Evolutionary conservation across 306 rosid genomes (phyloP).

Genomic region (Canavalia ensiformis): DNA sequence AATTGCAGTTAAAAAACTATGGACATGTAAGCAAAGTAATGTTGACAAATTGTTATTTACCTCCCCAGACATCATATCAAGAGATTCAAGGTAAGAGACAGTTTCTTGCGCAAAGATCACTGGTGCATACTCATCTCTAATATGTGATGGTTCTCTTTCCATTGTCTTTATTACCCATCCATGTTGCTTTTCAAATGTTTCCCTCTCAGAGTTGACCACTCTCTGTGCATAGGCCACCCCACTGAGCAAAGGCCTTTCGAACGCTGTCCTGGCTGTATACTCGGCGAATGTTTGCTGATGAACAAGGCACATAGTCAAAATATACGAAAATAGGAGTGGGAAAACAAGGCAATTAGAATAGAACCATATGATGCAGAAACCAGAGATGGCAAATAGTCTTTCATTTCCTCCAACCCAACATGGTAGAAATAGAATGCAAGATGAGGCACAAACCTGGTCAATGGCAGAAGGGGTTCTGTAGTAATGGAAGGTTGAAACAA

Average conservation of each 20-base stretch:
- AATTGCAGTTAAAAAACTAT: background rate
- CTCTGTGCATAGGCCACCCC: constrained; percentile 98
- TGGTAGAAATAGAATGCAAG: background rate
- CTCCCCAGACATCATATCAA: constrained; percentile 99
- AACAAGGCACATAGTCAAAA: constrained; percentile 25
- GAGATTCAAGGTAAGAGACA: constrained; percentile 83
- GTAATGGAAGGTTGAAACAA: constrained; percentile 95
- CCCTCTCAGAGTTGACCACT: constrained; percentile 82
- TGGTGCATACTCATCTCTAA: constrained; percentile 95
- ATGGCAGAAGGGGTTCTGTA: constrained; percentile 91
- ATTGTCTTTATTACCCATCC: constrained; percentile 95
- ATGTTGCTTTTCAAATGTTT: constrained; percentile 77
- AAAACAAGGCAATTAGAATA: background rate
- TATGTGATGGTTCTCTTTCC: constrained; percentile 80
- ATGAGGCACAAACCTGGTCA: constrained; percentile 82
- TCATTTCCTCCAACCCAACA: background rate
- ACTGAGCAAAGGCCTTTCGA: constrained; percentile 93
- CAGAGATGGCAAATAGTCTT: constrained; percentile 10
- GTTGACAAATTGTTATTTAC: constrained; percentile 50
- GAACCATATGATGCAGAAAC: constrained; percentile 26
- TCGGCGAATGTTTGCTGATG: constrained; percentile 92
- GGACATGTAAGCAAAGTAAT: constrained; percentile 32
- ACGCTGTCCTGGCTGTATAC: constrained; percentile 94
- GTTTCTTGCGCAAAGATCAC: constrained; percentile 96
- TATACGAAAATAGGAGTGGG: background rate